Base-by-base conservation (phyloP, 2,329 filamentous ascomycete species). In the Sclerotinia glacialis region DNA sequence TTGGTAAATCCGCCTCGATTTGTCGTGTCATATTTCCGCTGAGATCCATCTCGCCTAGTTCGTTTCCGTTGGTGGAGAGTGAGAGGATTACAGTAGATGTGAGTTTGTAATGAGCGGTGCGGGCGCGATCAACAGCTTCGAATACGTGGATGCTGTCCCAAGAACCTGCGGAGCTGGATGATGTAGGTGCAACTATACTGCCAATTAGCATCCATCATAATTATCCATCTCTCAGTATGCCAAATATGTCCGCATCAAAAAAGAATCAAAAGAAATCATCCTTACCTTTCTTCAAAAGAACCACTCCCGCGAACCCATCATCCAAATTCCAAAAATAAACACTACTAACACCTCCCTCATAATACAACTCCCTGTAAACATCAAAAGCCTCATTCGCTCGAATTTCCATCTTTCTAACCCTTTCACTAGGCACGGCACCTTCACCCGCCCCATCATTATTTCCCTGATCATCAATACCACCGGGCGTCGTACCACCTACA, bases 141-240 rank as follows among this genome's bases (percentile, higher is more conserved):
- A 99, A 96, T 72, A 99, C 95, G 81, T 99, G 95, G 77, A 99
- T 98, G 71, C 92, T 96, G 80, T 99, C 95, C 95, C 95, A 99
- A 65, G 92, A 89, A 67, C 93, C 93, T 66, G 90, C 86, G 75
- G 86, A 88, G 72, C 84, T 85, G 77, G 82, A 85, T 72, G 83
- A 86, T 69, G 83, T 88, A 66, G 83, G 87, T 72, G 86, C 89
- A 76, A 85, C 89, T 93, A 69, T 44, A 42, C 21, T 16, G 21
- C 69, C 40, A 12, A 54, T 65, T 65, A 71, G 67, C 53, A 40
- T 50, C 7, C 49, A 26, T 3, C 5, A 23, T 8, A 44, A 28
- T 21, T 40, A 16, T 14, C 58, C 16, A 64, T 37, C 31, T 21
- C 18, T 34, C 46, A 61, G 31, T 37, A 52, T 50, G 21, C 9